Base-by-base conservation (phyloP, 2,329 filamentous ascomycete genomes). In the Chaetomium sp. region DNA sequence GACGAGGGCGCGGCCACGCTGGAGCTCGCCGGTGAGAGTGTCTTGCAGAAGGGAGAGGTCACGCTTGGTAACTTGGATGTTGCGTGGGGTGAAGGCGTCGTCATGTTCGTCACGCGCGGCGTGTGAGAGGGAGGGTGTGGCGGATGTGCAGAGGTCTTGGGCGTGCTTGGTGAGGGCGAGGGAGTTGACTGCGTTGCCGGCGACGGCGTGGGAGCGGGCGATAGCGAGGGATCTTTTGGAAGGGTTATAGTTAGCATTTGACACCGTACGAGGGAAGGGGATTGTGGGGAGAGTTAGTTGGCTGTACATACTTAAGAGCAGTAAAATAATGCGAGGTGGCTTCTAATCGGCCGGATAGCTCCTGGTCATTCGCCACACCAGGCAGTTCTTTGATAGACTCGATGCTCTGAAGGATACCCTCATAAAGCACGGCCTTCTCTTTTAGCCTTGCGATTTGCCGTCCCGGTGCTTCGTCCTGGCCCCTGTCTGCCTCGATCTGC, bases 311-410 rank as follows among this genome's bases (percentile, higher is more conserved):
- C 86, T 92, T 95, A 54, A 97, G 77, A 8, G 94, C 88, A 59
- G 86, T 82, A 74, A 97, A 99, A 72, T 97, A 97, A 58, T 81
- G 78, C 38, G 81, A 79, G 63, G 89, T 92, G 37, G 84, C 84
- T 54, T 89, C 83, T n/a, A 99, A 76, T 69, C 94, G 89, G 46
- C 79, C 74, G 4, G 91, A 77, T 61, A 99, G 88, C 12, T 74
- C 77, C 42, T 84, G 79, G 66, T 99, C 94, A 43, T 90, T 87
- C 38, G 90, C 90, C 14, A 96, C 88, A 70, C 94, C 94, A 2
- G 91, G 88, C 11, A 99, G 79, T 58, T 96, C 90, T 65, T 88
- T 89, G 69, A 96, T 85, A 4, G 91, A 89, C 62, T 96, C 88
- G 57, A 99, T 77, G 70, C 90, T 96, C 71, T 96, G 89, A 32